Conservation (phyloP, 2,329 filamentous ascomycete species). For the Hypoxylon sp. region DNA sequence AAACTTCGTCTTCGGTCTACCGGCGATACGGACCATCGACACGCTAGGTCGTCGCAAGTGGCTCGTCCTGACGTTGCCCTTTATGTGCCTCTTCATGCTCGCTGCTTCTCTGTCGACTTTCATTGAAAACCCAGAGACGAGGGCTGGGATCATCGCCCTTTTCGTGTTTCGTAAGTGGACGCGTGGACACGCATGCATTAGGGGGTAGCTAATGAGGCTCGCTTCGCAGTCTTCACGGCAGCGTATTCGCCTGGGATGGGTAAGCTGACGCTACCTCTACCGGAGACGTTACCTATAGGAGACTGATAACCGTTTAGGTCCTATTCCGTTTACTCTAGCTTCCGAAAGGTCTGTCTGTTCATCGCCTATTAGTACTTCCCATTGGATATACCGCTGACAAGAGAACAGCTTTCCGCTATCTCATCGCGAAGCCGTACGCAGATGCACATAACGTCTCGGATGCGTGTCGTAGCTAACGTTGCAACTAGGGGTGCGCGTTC, state of each 20-base stretch:
- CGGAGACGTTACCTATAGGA: neutral
- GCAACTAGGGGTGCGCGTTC: conserved; percentile 52
- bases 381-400: conserved; percentile 5
- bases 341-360: conserved; percentile 49
- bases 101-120: conserved; percentile 48
- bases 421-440: conserved; percentile 53
- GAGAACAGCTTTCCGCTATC: conserved; percentile 54
- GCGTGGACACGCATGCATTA: neutral
- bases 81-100: conserved; percentile 54
- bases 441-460: neutral
- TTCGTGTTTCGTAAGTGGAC: conserved; percentile 48
- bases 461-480: conserved; percentile 7
- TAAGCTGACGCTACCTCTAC: conserved; percentile 8
- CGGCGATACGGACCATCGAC: conserved; percentile 52
- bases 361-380: neutral
- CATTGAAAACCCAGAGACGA: conserved; percentile 32
- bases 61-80: conserved; percentile 53
- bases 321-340: conserved; percentile 59
- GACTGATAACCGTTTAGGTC: conserved; percentile 45
- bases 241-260: conserved; percentile 52
- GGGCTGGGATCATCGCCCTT: conserved; percentile 46
- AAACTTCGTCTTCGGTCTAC: conserved; percentile 53
- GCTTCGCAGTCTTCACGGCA: conserved; percentile 48
- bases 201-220: neutral
- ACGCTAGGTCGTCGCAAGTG: conserved; percentile 53